Evolutionary conservation across 306 rosid genomes (phyloP).

Genomic region (Vachellia collinsii): DNA sequence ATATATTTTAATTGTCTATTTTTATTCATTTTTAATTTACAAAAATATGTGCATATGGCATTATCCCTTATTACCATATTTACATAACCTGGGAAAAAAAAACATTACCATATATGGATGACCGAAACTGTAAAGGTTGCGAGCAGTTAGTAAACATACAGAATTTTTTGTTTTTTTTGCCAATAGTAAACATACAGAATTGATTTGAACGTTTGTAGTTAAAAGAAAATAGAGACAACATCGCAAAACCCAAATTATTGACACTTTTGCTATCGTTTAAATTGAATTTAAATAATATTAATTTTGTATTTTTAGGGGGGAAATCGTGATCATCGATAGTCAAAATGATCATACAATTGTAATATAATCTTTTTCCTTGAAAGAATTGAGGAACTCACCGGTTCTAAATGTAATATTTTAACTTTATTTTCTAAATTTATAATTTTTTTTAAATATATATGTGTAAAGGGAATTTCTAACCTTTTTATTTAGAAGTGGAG

Average conservation of each 20-base stretch:
- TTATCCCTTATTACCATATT: neutral
- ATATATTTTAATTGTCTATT: neutral
- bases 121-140: no score
- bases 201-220: neutral
- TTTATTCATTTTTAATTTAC: neutral
- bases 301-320: neutral
- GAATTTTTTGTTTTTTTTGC: no score
- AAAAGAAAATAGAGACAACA: neutral
- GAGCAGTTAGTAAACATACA: neutral
- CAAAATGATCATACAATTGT: neutral
- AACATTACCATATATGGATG: neutral
- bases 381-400: no score
- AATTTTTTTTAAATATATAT: no score
- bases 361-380: no score
- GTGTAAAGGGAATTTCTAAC: no score
- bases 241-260: no score
- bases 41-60: neutral
- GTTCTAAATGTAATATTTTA: no score
- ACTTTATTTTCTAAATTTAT: no score
- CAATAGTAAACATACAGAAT: neutral
- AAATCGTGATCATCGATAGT: neutral
- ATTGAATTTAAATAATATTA: neutral
- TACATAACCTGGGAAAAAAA: neutral
- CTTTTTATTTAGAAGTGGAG: no score
- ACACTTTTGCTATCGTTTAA: no score